Conservation (phyloP, 305 asterid species). For the Stenogyne calaminthoides region DNA sequence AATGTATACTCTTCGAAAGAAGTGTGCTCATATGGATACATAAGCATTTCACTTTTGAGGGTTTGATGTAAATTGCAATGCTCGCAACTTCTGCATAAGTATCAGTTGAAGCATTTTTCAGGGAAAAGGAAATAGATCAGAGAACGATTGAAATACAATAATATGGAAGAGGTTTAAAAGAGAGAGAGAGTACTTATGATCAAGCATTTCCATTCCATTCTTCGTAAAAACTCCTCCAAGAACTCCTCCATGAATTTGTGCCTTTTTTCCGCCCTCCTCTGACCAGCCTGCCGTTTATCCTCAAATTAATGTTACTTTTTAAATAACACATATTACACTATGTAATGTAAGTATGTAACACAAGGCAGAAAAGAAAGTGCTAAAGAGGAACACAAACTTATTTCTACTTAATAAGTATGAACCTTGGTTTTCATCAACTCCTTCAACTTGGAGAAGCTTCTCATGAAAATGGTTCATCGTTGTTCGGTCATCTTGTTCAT, state of each 20-base stretch:
- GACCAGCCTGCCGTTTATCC: constrained; percentile 70
- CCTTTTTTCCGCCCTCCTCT: constrained; percentile 75
- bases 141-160: neutral
- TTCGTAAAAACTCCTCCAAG: constrained; percentile 69
- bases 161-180: neutral
- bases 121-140: neutral
- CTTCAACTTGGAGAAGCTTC: constrained; percentile 89
- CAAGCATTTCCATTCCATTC: constrained; percentile 95
- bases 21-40: no score
- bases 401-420: neutral
- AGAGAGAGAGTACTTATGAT: constrained; percentile 27
- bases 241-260: constrained; percentile 90
- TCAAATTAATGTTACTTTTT: neutral
- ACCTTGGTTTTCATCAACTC: constrained; percentile 92
- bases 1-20: no score
- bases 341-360: neutral
- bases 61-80: neutral
- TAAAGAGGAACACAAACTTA: neutral
- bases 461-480: constrained; percentile 94
- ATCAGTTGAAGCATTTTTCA: neutral
- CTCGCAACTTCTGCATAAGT: neutral
- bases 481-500: constrained; percentile 89
- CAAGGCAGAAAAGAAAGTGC: neutral
- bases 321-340: neutral
- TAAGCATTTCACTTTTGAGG: no score